Evolutionary conservation across 345 rosid genomes (phyloP), one percentile per base, ranked within the genome.

Genomic region (Pugionium cornutum): DNA sequence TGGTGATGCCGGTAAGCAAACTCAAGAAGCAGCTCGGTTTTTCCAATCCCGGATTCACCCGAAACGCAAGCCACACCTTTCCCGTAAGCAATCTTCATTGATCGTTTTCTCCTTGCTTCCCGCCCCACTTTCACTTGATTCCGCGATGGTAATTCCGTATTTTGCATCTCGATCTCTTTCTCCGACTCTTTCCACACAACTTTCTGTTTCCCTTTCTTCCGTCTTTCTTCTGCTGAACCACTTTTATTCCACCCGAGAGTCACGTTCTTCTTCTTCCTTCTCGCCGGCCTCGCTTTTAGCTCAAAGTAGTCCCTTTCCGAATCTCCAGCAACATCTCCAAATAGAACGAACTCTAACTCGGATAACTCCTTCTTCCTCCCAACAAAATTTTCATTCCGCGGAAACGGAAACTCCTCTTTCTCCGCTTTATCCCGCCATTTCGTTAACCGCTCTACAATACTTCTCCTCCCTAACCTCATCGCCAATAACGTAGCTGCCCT

Each of bases 181-280:
- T 90, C 99, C 0, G 92, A 88, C 78, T 90, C 99, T 76, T 84
- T 94, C 99, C 99, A 94, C 60, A 83, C 82, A 9, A 90, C 85
- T 6, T 90, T 92, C 72, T 87, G 96, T 75, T 94, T 90, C 8
- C 95, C 96, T 78, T 90, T 90, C 78, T 73, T 78, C 39, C 76
- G 50, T 47, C 81, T 81, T 64, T 86, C 90, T 52, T 87, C 87
- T 6, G 52, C 51, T 46, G 70, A 70, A 74, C 64, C 59, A 65
- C 62, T 72, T 75, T 86, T 88, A 53, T 79, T 84, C 97, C 95
- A 82, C 62, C 96, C 95, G 9, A 90, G 67, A 7, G 68, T 74
- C 59, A 86, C 75, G 49, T 80, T 90, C 74, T 86, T 94, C 82
- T 86, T 84, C 79, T 80, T 86, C 2, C 81, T 88, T 3, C 65